phyloP scores from a whole-genome alignment of 208 protist species.

The Leptomonas seymouri region DNA sequence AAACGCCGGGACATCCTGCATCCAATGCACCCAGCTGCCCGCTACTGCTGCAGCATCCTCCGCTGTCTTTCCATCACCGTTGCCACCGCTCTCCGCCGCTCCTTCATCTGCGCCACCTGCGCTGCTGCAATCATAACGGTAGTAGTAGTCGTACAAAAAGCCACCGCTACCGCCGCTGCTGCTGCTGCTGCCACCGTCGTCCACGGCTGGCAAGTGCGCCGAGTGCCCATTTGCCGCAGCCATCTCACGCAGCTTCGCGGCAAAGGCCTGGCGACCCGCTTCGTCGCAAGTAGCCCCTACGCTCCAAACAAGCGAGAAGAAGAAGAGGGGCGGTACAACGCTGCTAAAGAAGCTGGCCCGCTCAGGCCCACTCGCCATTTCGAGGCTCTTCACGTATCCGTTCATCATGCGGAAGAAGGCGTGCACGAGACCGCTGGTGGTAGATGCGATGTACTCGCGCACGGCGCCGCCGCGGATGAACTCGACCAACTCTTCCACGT shows the following conservation, averaged over 20 bases:
- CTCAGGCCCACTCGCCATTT: slow-evolving; percentile 41
- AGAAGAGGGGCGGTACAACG: slow-evolving; percentile 90
- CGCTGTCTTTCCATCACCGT: slow-evolving; percentile 33
- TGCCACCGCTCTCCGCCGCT: slow-evolving; percentile 34
- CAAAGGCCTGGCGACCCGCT: slow-evolving; percentile 89
- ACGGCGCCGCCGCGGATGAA: slow-evolving; percentile 84
- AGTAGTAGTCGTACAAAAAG: slow-evolving; percentile 95
- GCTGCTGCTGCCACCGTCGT: not conserved
- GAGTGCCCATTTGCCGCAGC: slow-evolving; percentile 51
- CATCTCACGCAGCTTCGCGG: slow-evolving; percentile 74
- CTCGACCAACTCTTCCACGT: slow-evolving; percentile 78
- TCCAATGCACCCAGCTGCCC: slow-evolving; percentile 71
- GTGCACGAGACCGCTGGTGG: slow-evolving; percentile 92
- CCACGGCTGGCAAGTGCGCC: slow-evolving; percentile 36
- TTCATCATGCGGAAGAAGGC: slow-evolving; percentile 95
- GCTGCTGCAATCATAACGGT: slow-evolving; percentile 46
- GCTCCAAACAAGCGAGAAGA: slow-evolving; percentile 97
- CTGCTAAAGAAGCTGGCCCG: slow-evolving; percentile 49
- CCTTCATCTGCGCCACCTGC: slow-evolving; percentile 1
- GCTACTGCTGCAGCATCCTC: slow-evolving; percentile 3
- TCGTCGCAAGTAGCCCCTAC: slow-evolving; percentile 95
- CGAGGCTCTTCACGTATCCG: slow-evolving; percentile 84
- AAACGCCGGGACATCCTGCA: slow-evolving; percentile 43
- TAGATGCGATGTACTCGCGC: slow-evolving; percentile 93
- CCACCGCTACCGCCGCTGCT: slow-evolving; percentile 27